These are phyloP conservation scores for Bisporella sp. DNA, from an alignment of 2,329 filamentous ascomycete species.

Conservation along the genomic window DNA sequence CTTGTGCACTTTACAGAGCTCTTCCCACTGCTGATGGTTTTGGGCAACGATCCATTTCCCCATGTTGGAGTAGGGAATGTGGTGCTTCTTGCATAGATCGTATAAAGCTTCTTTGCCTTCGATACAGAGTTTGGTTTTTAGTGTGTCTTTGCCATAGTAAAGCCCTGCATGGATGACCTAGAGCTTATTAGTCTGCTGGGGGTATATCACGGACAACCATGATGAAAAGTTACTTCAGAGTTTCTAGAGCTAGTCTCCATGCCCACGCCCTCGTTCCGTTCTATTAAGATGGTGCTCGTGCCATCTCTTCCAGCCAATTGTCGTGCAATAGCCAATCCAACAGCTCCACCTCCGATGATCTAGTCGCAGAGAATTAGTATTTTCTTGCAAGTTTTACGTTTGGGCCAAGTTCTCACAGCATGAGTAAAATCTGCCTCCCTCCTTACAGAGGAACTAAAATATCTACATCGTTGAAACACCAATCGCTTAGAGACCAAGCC, in stretches of 20 bases:
- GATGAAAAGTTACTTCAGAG: conserved; percentile 43
- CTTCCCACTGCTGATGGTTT: conserved; percentile 50
- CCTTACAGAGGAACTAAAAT: too few species aligned
- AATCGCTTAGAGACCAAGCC: too few species aligned
- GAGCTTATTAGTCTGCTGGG: not conserved
- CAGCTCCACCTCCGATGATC: conserved; percentile 56
- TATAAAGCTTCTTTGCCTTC: conserved; percentile 73
- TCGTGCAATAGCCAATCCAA: conserved; percentile 61
- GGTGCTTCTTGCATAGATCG: conserved; percentile 59
- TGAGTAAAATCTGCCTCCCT: conserved; percentile 26
- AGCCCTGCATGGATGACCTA: conserved; percentile 87
- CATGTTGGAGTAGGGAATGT: conserved; percentile 64
- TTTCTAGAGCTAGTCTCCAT: conserved; percentile 67
- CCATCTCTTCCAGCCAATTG: conserved; percentile 52
- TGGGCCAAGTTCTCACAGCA: conserved; percentile 18
- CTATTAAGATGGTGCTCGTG: conserved; percentile 58
- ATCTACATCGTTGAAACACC: too few species aligned
- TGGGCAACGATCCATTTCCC: conserved; percentile 97
- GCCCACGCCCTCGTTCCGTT: conserved; percentile 56
- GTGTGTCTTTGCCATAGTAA: conserved; percentile 54
- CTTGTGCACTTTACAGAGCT: conserved; percentile 42
- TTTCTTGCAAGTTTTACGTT: not conserved
- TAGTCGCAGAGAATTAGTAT: conserved; percentile 4
- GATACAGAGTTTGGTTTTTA: conserved; percentile 83
- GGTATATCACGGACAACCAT: not conserved